These are phyloP conservation scores for Pseudofabraea citricarpa DNA, from an alignment of 2,329 filamentous ascomycete genomes.

Conservation along the genomic window DNA sequence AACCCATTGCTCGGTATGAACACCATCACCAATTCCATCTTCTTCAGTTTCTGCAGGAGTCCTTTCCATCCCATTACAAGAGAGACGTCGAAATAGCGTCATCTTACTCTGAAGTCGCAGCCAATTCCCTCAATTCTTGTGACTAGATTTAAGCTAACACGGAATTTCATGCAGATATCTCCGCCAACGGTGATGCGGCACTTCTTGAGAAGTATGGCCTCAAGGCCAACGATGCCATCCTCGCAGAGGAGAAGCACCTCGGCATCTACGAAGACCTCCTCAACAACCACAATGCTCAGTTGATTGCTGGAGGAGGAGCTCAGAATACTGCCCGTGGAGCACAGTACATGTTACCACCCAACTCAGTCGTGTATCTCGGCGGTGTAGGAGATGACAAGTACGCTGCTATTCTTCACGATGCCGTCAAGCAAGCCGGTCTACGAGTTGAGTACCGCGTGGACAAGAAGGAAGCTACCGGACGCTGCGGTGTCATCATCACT, in stretches of 20 bases:
- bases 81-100: no score
- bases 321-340: conserved; percentile 97
- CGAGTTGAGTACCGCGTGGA: conserved; percentile 95
- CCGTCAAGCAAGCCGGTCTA: conserved; percentile 82
- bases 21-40: no score
- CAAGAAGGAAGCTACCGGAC: conserved; percentile 76
- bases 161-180: conserved; percentile 68
- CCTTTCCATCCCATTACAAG: no score
- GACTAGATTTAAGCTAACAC: conserved; percentile 12
- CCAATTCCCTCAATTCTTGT: no score
- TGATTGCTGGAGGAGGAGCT: conserved; percentile 92
- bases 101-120: no score
- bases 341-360: conserved; percentile 86
- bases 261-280: conserved; percentile 90
- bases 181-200: conserved; percentile 75
- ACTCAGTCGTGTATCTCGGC: conserved; percentile 90
- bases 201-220: conserved; percentile 89
- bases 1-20: conserved; percentile 92
- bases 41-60: conserved; percentile 13
- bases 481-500: conserved; percentile 94
- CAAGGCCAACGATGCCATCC: conserved; percentile 96
- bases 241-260: conserved; percentile 87
- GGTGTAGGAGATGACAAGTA: conserved; percentile 96
- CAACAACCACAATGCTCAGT: conserved; percentile 85
- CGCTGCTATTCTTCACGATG: conserved; percentile 79